phyloP scores from a whole-genome alignment of 2,329 filamentous ascomycete genomes.

The Venturia nashicola region DNA sequence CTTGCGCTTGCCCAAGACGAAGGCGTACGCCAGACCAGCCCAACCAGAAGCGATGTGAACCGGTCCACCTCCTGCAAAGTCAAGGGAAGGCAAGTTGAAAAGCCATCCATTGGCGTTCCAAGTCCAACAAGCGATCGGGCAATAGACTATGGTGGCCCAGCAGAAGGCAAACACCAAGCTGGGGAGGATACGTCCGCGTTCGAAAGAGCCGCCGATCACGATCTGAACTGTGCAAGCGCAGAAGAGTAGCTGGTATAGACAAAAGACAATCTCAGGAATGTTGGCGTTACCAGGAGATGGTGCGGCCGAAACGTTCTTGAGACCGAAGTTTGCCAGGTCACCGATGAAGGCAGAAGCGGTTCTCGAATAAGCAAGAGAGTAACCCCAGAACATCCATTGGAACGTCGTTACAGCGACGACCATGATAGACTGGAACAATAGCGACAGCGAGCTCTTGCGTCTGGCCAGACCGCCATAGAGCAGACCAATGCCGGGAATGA shows the following conservation, averaged over 20 bases:
- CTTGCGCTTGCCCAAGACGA: constrained; percentile 48
- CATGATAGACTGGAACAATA: constrained; percentile 51
- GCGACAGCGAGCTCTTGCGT: constrained; percentile 47
- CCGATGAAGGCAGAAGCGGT: constrained; percentile 50
- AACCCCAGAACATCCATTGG: constrained; percentile 10
- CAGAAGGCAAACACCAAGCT: constrained; percentile 51
- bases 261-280: constrained; percentile 54
- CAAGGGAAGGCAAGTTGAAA: constrained; percentile 44
- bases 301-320: constrained; percentile 47
- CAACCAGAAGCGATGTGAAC: constrained; percentile 53
- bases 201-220: constrained; percentile 51
- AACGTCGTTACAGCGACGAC: constrained; percentile 36
- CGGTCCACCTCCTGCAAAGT: constrained; percentile 50
- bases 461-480: constrained; percentile 51
- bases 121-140: constrained; percentile 50
- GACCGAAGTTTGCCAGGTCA: constrained; percentile 47
- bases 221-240: constrained; percentile 49
- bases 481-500: constrained; percentile 53
- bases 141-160: constrained; percentile 55
- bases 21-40: constrained; percentile 48
- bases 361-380: constrained; percentile 44
- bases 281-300: constrained; percentile 45
- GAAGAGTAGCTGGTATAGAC: constrained; percentile 54
- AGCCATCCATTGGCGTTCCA: constrained; percentile 56
- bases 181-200: constrained; percentile 49